Conservation (phyloP, 2,329 filamentous ascomycete genomes). For the Pseudonectria buxi region DNA sequence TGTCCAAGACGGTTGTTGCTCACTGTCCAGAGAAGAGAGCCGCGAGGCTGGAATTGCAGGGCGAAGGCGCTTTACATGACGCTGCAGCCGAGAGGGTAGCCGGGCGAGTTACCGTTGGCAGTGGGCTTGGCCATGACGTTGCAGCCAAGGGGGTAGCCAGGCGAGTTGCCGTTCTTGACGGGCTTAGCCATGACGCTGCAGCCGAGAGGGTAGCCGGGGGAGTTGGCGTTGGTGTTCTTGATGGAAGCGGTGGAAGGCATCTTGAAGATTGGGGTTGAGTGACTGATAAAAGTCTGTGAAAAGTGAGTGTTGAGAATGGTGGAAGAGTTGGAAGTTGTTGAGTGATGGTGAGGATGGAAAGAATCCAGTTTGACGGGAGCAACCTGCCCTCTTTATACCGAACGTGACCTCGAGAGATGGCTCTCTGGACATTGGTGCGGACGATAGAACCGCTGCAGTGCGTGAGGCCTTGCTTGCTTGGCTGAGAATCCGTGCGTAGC, state of each 20-base stretch:
- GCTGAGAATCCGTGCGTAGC: too few species aligned
- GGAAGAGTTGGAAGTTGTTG: slow-evolving; percentile 14
- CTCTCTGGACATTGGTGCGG: too few species aligned
- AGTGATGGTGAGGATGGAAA: slow-evolving; percentile 10
- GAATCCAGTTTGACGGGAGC: slow-evolving; percentile 1
- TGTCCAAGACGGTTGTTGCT: too few species aligned
- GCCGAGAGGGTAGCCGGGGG: slow-evolving; percentile 20
- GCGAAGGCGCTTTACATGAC: slow-evolving; percentile 27
- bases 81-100: slow-evolving; percentile 24
- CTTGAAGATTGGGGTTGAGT: slow-evolving; percentile 20
- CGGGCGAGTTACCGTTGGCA: slow-evolving; percentile 9
- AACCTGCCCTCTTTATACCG: slow-evolving; percentile 4
- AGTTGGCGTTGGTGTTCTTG: slow-evolving; percentile 17
- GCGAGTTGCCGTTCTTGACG: slow-evolving; percentile 9
- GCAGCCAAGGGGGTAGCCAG: slow-evolving; percentile 22
- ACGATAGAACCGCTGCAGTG: too few species aligned
- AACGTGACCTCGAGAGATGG: too few species aligned
- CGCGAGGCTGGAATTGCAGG: slow-evolving; percentile 1
- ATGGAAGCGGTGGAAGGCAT: slow-evolving; percentile 27
- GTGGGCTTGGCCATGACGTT: slow-evolving; percentile 24
- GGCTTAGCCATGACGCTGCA: slow-evolving; percentile 26
- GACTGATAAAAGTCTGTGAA: slow-evolving; percentile 19
- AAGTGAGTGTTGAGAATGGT: slow-evolving; percentile 20
- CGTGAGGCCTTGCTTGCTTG: too few species aligned
- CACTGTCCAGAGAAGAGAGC: slow-evolving; percentile 2